phyloP scores from a whole-genome alignment of 805 yeast genomes.

The Komagataella pseudopastoris region DNA sequence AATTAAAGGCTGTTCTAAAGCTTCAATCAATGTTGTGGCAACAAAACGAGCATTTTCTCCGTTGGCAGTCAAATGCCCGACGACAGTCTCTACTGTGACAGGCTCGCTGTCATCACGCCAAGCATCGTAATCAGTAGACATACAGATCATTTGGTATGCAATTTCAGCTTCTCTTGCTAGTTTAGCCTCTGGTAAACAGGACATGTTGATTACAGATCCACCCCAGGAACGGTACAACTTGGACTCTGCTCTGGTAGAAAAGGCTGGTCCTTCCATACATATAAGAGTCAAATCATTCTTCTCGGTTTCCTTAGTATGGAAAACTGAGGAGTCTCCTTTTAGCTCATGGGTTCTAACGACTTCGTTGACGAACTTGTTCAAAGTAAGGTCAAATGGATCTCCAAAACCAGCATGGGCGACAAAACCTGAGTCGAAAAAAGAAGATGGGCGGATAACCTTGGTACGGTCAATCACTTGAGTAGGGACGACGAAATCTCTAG shows the following conservation, averaged over 20 bases:
- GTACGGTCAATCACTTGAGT: conserved; percentile 95
- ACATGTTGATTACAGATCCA: conserved; percentile 93
- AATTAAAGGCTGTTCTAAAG: conserved; percentile 47
- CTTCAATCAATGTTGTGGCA: conserved; percentile 55
- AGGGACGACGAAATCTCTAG: conserved; percentile 95
- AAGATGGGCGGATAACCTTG: conserved; percentile 82
- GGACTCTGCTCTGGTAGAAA: conserved; percentile 94
- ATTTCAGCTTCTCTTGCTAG: conserved; percentile 96
- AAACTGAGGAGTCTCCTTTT: conserved; percentile 36
- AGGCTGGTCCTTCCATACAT: conserved; percentile 99
- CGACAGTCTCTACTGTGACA: conserved; percentile 95
- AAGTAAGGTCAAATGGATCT: conserved; percentile 78
- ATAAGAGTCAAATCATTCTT: conserved; percentile 67
- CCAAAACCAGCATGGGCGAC: conserved; percentile 98
- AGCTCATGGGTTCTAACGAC: conserved; percentile 33
- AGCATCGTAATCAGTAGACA: conserved; percentile 98
- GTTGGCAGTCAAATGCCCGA: conserved; percentile 81
- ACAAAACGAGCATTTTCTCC: conserved; percentile 72
- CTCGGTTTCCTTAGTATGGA: conserved; percentile 58
- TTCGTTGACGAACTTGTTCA: conserved; percentile 54
- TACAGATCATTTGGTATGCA: conserved; percentile 94
- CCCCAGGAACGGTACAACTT: conserved; percentile 78
- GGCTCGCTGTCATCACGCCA: conserved; percentile 96
- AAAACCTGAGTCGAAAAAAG: conserved; percentile 83
- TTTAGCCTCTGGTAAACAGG: conserved; percentile 93